Evolutionary conservation across 345 rosid species (phyloP), one percentile per base, ranked within the genome.

Genomic region (Salix koriyanagi): DNA sequence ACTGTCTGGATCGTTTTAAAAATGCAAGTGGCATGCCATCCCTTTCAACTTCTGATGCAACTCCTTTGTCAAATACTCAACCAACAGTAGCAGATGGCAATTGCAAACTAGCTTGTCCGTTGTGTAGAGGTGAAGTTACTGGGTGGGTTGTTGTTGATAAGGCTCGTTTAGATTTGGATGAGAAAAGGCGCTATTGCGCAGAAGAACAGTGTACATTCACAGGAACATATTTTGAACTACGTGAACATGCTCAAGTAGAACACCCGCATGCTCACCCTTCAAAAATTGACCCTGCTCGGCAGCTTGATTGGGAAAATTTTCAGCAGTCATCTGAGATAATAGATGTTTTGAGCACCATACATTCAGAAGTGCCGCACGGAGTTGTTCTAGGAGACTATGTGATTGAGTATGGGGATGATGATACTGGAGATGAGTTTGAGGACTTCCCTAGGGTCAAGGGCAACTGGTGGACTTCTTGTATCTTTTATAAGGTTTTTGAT

Each of bases 391-490:
- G 99, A 37, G 99, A 96, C 79, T 96, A 96, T 85, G 97, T 93
- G 78, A 96, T 96, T 34, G 99, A 96, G 75, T 93, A 93, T 71
- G 99, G 98, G 42, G 97, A 90, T 77, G 92, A 93, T 79, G 98
- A 91, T 4, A 88, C 91, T 25, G 96, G 87, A 48, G 96, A 96
- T 80, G 99, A 96, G 52, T 90, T 89, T 80, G 99, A 96, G 60
- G 94, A 91, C 87, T 91, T 92, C 75, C 91, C 88, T 36, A 84
- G 88, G 44, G 89, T 88, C 69, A 96, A 89, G 64, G 89, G 97
- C 48, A 93, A 85, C 79, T 92, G 97, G 99, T 93, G 97, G 98
- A 93, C 97, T 4, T 96, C 99, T 65, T 93, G 99, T 79, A 93
- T 93, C 71, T 80, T 96, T 44, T 93, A 90, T 84, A 90, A 93